Evolutionary conservation across 2,329 filamentous ascomycete species (phyloP).

Genomic region (Chalara sp.): DNA sequence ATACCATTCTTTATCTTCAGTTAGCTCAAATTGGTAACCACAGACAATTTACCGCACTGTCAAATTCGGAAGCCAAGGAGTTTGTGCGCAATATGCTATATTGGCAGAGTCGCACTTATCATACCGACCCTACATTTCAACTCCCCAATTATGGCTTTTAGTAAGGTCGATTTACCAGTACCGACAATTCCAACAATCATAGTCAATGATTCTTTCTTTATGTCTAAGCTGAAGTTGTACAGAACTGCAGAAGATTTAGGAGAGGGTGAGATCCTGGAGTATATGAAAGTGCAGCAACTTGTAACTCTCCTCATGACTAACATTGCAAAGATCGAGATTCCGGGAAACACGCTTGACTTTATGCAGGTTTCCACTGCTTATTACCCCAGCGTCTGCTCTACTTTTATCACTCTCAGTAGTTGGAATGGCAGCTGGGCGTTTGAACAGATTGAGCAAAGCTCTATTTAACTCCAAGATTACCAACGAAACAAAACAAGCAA

Average conservation of each 20-base stretch:
- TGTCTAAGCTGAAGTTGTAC: background rate
- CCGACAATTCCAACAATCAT: background rate
- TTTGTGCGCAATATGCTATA: slow-evolving; percentile 6
- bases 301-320: too few species aligned
- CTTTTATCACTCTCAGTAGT: too few species aligned
- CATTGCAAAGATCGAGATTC: too few species aligned
- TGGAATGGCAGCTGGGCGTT: too few species aligned
- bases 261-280: background rate
- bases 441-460: too few species aligned
- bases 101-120: background rate
- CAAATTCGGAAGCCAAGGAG: background rate
- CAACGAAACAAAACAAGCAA: too few species aligned
- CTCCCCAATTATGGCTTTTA: background rate
- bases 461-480: too few species aligned
- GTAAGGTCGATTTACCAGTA: background rate
- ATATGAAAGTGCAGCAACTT: too few species aligned
- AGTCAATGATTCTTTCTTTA: background rate
- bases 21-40: background rate
- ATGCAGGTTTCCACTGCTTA: too few species aligned
- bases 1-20: slow-evolving; percentile 1
- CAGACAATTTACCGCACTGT: background rate
- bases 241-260: background rate
- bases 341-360: too few species aligned
- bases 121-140: background rate
- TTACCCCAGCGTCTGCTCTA: too few species aligned